Evolutionary conservation across 371 early-diverging fungal genomes (phyloP), one percentile per base, ranked within the genome.

Genomic region (Apophysomyces sp.): DNA sequence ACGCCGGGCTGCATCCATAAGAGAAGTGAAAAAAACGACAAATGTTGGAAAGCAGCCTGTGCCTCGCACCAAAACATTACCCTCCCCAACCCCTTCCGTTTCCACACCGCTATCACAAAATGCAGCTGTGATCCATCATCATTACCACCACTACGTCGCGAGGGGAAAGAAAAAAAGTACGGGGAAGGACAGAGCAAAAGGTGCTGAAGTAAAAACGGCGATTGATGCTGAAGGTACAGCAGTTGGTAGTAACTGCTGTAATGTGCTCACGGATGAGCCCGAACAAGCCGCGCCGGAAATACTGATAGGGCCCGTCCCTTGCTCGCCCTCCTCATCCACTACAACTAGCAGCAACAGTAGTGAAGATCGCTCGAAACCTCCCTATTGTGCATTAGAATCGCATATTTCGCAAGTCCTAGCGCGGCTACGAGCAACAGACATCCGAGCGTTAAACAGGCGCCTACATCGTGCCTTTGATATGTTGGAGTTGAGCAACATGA

Each of bases 401-500:
- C 68, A 73, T 31, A 62, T 67, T 0, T 49, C 66, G 8, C 66
- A 68, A 21, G 55, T 62, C 0, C 51, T 81, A 31, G 80, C 85
- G 55, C 67, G 87, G 11, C 34, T 86, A 30, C 63, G 77, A n/a
- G 76, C 77, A 5, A 82, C 86, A 0, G 86, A 87, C 36, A 82
- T 85, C 4, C 70, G 86, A 41, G 83, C 86, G 21, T 49, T 87
- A 36, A 89, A 86, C 44, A 72, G 89, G 27, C 75, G 85, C 16
- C 67, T 88, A 12, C 64, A 72, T 36, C 73, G 87, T 24, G 77
- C 83, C 3, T 92, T 92, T 76, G 90, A 92, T 67, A 81, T 92
- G 24, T 70, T 85, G 7, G 90, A 89, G 32, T 75, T 92, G 24
- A 84, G 86, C n/a, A 81, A 80, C 28, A 82, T 92, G 79, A 87